These are phyloP conservation scores for Digitaria exilis DNA, from an alignment of 202 grass and related monocot genomes.

Conservation along the genomic window DNA sequence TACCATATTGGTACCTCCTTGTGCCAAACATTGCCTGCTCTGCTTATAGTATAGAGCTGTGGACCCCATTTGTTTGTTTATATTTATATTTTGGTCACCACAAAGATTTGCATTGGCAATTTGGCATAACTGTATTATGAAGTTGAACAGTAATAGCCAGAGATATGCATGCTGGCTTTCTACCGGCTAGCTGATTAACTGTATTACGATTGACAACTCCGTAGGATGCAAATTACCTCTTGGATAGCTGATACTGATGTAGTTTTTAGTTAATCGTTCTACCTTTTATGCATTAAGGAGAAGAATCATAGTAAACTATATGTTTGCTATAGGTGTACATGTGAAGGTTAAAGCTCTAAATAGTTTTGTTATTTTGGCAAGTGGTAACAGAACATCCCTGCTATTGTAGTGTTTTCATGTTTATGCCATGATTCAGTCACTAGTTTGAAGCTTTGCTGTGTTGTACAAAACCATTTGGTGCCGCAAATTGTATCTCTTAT, in stretches of 20 bases:
- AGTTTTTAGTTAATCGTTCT: constrained; percentile 1
- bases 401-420: neutral
- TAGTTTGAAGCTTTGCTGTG: neutral
- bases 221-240: neutral
- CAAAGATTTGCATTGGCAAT: neutral
- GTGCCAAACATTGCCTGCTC: neutral
- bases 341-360: neutral
- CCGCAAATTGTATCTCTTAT: neutral
- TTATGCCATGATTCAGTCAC: neutral
- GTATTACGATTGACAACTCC: neutral
- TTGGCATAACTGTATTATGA: neutral
- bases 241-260: neutral
- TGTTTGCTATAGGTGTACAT: neutral
- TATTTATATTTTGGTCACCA: neutral
- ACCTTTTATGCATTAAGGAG: neutral
- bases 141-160: no score
- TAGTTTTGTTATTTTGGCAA: neutral
- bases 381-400: neutral
- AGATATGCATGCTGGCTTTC: no score
- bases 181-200: no score
- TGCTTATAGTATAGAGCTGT: neutral
- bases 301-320: neutral
- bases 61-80: neutral
- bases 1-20: neutral
- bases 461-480: neutral